Evolutionary conservation across 306 rosid species (phyloP), one percentile per base, ranked within the genome.

Genomic region (Vigna unguiculata): DNA sequence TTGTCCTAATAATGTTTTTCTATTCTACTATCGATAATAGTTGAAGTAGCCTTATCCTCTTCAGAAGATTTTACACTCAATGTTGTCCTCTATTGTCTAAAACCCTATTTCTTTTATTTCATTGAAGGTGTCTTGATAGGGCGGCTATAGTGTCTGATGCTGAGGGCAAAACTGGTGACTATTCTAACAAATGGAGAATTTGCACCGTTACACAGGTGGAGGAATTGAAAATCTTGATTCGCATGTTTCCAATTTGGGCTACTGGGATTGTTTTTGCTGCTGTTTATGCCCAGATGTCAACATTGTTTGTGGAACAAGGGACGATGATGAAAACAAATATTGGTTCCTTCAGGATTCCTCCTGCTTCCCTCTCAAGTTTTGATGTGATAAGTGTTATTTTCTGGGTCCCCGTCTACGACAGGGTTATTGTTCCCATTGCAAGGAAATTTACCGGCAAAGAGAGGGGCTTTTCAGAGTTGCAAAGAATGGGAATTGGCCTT

Each of bases 171-270:
- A 80, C 77, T 9, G 96, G 92, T 13, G 82, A 87, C 71, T 86
- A 83, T 53, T 90, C 90, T 62, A 73, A 95, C 82, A 85, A 83
- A 9, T 95, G 99, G 97, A 88, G 86, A 85, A 89, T 95, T 53
- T 95, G 99, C 85, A 89, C 93, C 0, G 97, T 95, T 66, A 95
- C 99, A 59, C 97, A 95, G 85, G 93, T 95, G 52, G 99, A 95
- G 86, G 99, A 95, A 75, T 80, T 95, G 69, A 95, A 95, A 86
- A 92, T 92, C 60, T 81, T 92, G 87, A 85, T 95, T 78, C 99
- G 97, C 60, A 95, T 88, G 99, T 92, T 95, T 80, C 97, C 97
- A 19, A 66, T 95, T 41, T 95, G 97, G 99, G 97, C 99, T 19
- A 84, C 93, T 47, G 97, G 97, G 30, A 95, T 95, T 2, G 86